A percentile compares a stretch with the other conserved stretches of the same genome.
These are phyloP conservation scores for Dissoconium aciculare DNA, from an alignment of 2,329 filamentous ascomycete genomes.

Conservation along the genomic window DNA sequence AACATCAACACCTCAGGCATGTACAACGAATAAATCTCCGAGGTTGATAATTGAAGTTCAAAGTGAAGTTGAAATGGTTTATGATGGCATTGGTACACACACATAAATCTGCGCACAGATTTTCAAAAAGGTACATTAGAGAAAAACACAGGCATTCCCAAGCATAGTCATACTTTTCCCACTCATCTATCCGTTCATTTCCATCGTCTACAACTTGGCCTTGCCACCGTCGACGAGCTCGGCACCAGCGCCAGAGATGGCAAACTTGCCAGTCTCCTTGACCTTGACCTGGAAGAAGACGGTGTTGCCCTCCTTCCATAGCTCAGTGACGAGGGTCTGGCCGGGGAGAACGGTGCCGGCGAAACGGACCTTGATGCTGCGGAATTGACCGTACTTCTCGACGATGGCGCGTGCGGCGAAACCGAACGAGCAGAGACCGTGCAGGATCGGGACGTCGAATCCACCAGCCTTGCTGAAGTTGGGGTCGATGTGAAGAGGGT, in stretches of 20 bases:
- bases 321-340: constrained; percentile 81
- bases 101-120: no score
- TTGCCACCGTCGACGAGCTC: constrained; percentile 45
- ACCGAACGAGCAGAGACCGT: constrained; percentile 93
- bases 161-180: no score
- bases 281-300: constrained; percentile 78
- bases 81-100: no score
- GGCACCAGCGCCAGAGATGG: constrained; percentile 65
- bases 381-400: constrained; percentile 65
- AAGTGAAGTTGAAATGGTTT: no score
- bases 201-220: constrained; percentile 37
- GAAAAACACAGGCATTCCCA: no score
- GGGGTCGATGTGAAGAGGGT: constrained; percentile 92
- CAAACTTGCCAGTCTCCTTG: constrained; percentile 82
- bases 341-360: constrained; percentile 73
- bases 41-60: no score
- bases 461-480: constrained; percentile 87
- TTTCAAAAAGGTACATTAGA: no score
- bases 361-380: constrained; percentile 87
- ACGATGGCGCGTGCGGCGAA: constrained; percentile 82
- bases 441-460: constrained; percentile 85
- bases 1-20: no score
- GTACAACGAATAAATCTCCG: no score
- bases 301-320: constrained; percentile 76
- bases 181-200: no score